phyloP scores from a whole-genome alignment of 2,329 filamentous ascomycete species.

The Pseudogymnoascus sp. region DNA sequence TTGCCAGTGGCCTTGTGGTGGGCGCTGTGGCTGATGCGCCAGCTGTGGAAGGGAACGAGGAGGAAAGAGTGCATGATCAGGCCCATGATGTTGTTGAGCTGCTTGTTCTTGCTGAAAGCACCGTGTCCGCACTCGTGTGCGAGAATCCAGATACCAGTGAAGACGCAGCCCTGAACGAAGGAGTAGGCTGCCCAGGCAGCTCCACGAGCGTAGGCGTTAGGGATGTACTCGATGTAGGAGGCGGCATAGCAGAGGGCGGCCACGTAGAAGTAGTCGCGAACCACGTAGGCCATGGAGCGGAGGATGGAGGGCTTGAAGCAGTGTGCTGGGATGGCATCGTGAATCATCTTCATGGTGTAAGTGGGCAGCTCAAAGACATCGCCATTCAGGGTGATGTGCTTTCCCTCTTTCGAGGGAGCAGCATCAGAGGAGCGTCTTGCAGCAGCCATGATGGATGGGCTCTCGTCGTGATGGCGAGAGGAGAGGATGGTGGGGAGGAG shows the following conservation, averaged over 20 bases:
- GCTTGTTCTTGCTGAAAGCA: constrained; percentile 50
- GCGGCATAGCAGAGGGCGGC: constrained; percentile 40
- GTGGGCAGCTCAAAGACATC: constrained; percentile 23
- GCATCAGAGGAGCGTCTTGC: not conserved
- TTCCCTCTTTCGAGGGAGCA: not conserved
- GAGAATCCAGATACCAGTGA: constrained; percentile 62
- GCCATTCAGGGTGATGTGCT: constrained; percentile 16
- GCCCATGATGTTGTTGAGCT: constrained; percentile 52
- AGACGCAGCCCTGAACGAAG: constrained; percentile 55
- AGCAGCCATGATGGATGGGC: not conserved
- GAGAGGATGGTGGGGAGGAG: not conserved
- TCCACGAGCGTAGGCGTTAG: constrained; percentile 36
- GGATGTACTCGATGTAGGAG: constrained; percentile 44
- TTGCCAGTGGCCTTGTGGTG: constrained; percentile 61
- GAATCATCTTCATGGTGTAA: constrained; percentile 28
- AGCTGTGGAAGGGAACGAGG: constrained; percentile 61
- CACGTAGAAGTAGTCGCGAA: constrained; percentile 46
- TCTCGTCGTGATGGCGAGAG: not conserved
- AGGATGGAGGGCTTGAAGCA: constrained; percentile 50
- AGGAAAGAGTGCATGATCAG: constrained; percentile 58
- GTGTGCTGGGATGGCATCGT: constrained; percentile 46
- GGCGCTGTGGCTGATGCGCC: constrained; percentile 60
- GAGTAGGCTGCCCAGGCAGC: constrained; percentile 50
- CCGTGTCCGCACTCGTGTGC: constrained; percentile 65
- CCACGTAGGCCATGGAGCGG: constrained; percentile 46